Conservation (phyloP, 2,329 filamentous ascomycete genomes). For the Albifimbria verrucaria region DNA sequence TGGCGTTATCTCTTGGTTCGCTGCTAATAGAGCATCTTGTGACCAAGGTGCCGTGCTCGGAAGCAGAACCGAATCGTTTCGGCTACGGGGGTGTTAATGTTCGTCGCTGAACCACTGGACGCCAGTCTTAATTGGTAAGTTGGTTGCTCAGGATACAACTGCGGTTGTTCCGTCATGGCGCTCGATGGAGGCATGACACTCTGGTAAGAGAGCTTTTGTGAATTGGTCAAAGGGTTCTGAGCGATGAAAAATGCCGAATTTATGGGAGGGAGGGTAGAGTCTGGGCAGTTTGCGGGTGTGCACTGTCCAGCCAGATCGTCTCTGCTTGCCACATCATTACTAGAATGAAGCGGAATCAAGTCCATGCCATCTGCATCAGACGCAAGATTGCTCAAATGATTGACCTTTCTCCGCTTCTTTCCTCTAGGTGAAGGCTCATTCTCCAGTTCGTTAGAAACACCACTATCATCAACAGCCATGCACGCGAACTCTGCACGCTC, state of each 20-base stretch:
- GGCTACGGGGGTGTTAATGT: conserved; percentile 27
- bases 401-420: conserved; percentile 20
- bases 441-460: background rate
- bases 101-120: conserved; percentile 32
- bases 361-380: conserved; percentile 17
- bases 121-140: conserved; percentile 14
- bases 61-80: background rate
- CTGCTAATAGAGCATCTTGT: background rate
- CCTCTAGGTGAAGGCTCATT: conserved; percentile 5
- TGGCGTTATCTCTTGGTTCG: background rate
- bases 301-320: background rate
- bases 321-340: conserved; percentile 8
- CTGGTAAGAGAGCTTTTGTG: conserved; percentile 35
- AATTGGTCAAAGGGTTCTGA: conserved; percentile 29
- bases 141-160: conserved; percentile 8
- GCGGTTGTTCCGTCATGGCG: conserved; percentile 8
- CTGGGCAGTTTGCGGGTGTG: background rate
- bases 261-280: conserved; percentile 14
- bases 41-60: background rate
- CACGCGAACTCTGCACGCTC: background rate
- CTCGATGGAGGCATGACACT: conserved; percentile 16
- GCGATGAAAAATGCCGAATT: conserved; percentile 30
- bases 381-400: conserved; percentile 6
- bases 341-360: conserved; percentile 20
- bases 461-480: background rate